Evolutionary conservation across 2,329 filamentous ascomycete genomes (phyloP), one percentile per base, ranked within the genome.

Genomic region (Elsinoe fawcettii): DNA sequence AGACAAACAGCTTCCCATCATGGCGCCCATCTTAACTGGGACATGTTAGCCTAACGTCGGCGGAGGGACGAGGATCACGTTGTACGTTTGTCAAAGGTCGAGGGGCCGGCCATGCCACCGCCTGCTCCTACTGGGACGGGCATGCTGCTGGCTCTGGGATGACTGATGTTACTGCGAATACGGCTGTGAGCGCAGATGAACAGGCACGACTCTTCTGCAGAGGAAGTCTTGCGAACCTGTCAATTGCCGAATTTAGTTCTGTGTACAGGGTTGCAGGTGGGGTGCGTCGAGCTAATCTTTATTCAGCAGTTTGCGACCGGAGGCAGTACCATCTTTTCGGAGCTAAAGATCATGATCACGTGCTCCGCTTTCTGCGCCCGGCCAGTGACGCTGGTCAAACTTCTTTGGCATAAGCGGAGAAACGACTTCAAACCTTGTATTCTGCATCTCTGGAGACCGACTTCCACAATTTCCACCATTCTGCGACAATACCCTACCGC

Each of bases 1-100:
- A 54, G 55, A 82, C 90, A 67, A 87, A 97, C 92, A 95, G 71
- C 90, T 89, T 66, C 93, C 93, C 90, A 97, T 97, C 86, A 99
- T 86, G 62, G 88, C 90, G 66, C 93, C 93, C 90, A 97, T 96
- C 80, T 96, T 96, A 73, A 91, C 90, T 95, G 71, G 66, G 62
- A 51, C 58, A 39, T 36, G 60, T 62, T 55, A 61, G 51, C 32
- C 18, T 59, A 67, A 70, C 67, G 59, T 41, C 39, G 56, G 49
- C 57, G 36, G 39, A 36, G 46, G 51, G 37, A 44, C 47, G 56
- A 36, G 61, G 49, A 67, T 79, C 27, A 9, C 27, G 9, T 30
- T 5, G 60, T 77, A 87, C 85, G 78, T 73, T 89, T 89, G 71
- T 89, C 85, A 63, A 86, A 77, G 59, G 82, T 85, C 49, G 84